Evolutionary conservation across 2,329 filamentous ascomycete genomes (phyloP), one percentile per base, ranked within the genome.

Genomic region (Bipolaris zeicola): DNA sequence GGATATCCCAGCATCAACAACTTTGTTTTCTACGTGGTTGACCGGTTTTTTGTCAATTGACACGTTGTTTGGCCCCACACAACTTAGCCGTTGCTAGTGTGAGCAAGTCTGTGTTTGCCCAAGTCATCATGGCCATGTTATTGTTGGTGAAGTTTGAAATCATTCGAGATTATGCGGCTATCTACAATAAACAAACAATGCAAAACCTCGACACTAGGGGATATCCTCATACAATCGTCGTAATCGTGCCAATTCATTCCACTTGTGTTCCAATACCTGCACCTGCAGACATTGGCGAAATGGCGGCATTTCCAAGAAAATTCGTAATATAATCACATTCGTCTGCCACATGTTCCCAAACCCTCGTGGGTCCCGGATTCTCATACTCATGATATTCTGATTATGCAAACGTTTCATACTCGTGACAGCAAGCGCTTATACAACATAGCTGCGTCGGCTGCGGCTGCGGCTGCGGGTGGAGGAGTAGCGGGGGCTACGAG

Each of bases 401-500:
- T 46, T 16, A 42, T 36, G 14, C 26, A 48, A 31, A 28, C 10
- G 22, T 28, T 22, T 39, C 28, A 39, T 45, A 5, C 5, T 28
- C 43, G 6, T 38, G 31, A 18, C n/a, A 18, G 39, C 45, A 42
- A 14, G 4, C 4, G 28, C 41, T 58, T 66, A 75, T 44, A 75
- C 45, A 34, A 48, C 73, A 56, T 77, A 76, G 62, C 70, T 75
- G 49, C 75, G 72, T 57, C 68, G 69, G 69, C 72, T 75, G 52
- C 68, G 69, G 68, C 73, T 75, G 59, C 75, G 61, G 58, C 66
- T 68, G 55, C 65, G 72, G 38, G 63, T 61, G 34, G 64, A 44
- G 1, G 42, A 67, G 67, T 76, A 69, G 46, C 76, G 71, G 1
- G 75, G 75, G 63, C 72, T 76, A 58, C 69, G 70, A 26, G 71